phyloP scores from a whole-genome alignment of 805 yeast species.

The Clavispora vitiphila region DNA sequence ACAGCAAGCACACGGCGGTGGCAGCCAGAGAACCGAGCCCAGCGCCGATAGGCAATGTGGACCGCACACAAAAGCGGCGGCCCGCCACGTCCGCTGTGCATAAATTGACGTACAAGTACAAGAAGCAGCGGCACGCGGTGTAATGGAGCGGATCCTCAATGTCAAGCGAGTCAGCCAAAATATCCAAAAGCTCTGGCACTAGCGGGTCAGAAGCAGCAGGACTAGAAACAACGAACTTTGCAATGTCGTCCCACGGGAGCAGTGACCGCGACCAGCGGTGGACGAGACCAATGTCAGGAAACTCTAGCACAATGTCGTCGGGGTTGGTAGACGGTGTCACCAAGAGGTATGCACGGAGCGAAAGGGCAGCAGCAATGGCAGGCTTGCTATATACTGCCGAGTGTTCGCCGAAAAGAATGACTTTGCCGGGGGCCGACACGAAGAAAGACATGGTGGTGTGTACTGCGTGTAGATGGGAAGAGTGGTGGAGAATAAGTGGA shows the following conservation, averaged over 20 bases:
- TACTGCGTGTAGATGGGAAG: neutral
- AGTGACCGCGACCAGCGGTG: constrained; percentile 58
- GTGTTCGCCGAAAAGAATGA: constrained; percentile 93
- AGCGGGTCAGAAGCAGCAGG: constrained; percentile 48
- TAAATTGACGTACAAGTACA: constrained; percentile 66
- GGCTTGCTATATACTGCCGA: constrained; percentile 92
- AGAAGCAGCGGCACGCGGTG: constrained; percentile 76
- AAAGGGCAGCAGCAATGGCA: constrained; percentile 92
- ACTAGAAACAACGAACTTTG: constrained; percentile 8
- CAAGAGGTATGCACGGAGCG: constrained; percentile 75
- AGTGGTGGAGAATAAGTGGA: neutral
- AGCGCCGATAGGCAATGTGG: constrained; percentile 92
- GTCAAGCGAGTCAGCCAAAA: constrained; percentile 41
- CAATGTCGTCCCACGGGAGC: constrained; percentile 55
- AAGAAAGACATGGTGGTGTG: constrained; percentile 35
- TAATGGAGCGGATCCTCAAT: constrained; percentile 57
- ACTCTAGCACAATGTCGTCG: constrained; percentile 54
- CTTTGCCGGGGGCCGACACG: constrained; percentile 95
- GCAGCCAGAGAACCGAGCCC: constrained; percentile 96
- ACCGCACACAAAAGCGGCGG: constrained; percentile 59
- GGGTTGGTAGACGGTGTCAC: constrained; percentile 46
- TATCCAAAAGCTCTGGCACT: constrained; percentile 51
- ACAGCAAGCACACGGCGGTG: constrained; percentile 73
- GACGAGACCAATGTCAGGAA: constrained; percentile 74
- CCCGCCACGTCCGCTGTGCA: constrained; percentile 47